Base-by-base conservation (phyloP, 2,329 filamentous ascomycete genomes). In the Penicillium psychrosexuale region DNA sequence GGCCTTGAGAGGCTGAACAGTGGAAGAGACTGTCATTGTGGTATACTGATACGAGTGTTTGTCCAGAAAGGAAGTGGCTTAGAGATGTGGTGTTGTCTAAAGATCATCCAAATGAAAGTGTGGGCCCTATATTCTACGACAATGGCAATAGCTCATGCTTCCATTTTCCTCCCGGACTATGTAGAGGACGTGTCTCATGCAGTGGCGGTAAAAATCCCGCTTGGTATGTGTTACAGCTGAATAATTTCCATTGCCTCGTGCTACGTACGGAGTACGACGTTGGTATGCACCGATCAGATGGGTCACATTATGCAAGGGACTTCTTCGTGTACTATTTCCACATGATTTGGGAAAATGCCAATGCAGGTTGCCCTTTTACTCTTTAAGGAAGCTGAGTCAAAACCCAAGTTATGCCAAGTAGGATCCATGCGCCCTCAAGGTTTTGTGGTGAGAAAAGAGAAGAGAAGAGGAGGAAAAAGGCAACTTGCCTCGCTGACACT, bases 271-370 rank as follows among this genome's bases (percentile, higher is more conserved):
- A 7, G 24, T 47, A 37, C 44, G 19, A 33, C n/a, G 27, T 30
- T 45, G 17, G 28, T 6, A 28, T 43, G 24, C 8, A 33, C 30
- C 5, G 15, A 27, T 3, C 30, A 30, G 34, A 38, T 22, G 13
- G 17, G 8, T 48, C 46, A 28, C 19, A 47, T 28, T 28, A 38
- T 48, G 46, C 34, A 39, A 48, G 34, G 33, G 46, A 31, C 12
- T 38, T 38, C 11, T 7, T 15, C 27, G 5, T 15, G 5, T 15
- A 33, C n/a, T 30, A 17, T 38, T 47, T n/a, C 33, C 15, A 17
- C 33, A 37, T 47, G 33, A 28, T 22, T 11, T 24, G 24, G 3
- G 24, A 2, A 43, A 43, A 30, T 30, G 1, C 24, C 15, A 11
- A 43, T 30, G 24, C 15, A 30, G 6, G 13, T 22, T 36, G 15